Conservation (phyloP, 176 grass and related monocot genomes). For the Otatea glauca region DNA sequence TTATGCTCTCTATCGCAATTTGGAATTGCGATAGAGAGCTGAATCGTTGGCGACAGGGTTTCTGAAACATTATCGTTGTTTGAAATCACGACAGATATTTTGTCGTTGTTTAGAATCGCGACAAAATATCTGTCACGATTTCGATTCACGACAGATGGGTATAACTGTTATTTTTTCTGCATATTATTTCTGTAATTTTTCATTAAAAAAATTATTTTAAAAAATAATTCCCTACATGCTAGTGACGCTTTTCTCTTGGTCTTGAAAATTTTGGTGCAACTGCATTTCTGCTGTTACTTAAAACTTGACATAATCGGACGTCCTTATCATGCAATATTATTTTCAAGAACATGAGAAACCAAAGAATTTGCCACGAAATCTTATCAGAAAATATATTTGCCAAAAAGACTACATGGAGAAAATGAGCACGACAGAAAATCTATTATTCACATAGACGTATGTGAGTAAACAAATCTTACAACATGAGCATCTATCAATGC, state of each 20-base stretch:
- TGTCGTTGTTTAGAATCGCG: too few species aligned
- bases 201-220: too few species aligned
- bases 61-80: too few species aligned
- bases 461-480: constrained; percentile 24
- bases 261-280: background rate
- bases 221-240: background rate
- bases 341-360: background rate
- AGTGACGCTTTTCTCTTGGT: background rate
- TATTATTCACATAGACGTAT: constrained; percentile 10
- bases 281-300: background rate
- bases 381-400: background rate
- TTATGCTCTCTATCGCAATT: too few species aligned
- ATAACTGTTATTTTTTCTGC: too few species aligned
- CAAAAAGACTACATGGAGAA: background rate
- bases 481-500: constrained; percentile 21
- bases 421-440: background rate
- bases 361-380: background rate
- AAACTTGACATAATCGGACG: background rate
- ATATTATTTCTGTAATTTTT: too few species aligned
- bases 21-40: too few species aligned
- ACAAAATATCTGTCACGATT: too few species aligned
- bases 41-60: too few species aligned
- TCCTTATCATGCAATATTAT: background rate
- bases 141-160: too few species aligned
- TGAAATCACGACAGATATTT: too few species aligned